Evolutionary conservation across 1,284 basidiomycete species (phyloP).

Genomic region (Moesziomyces globuligerus): DNA sequence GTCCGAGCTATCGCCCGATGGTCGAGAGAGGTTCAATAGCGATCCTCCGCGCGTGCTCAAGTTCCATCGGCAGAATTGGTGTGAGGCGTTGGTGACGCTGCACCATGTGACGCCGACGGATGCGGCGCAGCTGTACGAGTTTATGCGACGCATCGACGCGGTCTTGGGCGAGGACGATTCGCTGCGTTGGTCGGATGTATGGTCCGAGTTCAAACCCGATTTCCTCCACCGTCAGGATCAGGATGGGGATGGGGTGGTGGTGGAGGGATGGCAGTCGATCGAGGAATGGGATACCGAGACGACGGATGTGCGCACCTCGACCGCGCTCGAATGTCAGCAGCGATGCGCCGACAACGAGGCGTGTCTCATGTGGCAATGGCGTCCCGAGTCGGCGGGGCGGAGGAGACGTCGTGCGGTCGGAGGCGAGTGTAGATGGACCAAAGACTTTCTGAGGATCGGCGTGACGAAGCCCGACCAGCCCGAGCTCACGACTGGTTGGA

Average conservation of each 20-base stretch:
- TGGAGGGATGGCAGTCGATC: constrained; percentile 31
- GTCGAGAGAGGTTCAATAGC: constrained; percentile 26
- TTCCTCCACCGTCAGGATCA: constrained; percentile 11
- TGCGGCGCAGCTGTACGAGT: constrained; percentile 28
- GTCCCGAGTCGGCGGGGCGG: not conserved
- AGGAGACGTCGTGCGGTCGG: not conserved
- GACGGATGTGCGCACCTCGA: not conserved
- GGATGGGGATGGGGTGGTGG: constrained; percentile 1
- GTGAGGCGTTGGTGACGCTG: constrained; percentile 33
- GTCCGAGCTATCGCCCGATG: constrained; percentile 14
- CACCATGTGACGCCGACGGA: constrained; percentile 48
- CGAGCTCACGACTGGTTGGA: constrained; percentile 29
- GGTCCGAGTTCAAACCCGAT: constrained; percentile 34
- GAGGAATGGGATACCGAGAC: constrained; percentile 36
- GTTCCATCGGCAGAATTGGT: constrained; percentile 26
- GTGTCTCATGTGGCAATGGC: constrained; percentile 40
- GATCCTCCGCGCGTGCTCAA: constrained; percentile 28
- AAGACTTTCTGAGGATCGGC: constrained; percentile 31
- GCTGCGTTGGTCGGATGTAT: constrained; percentile 25
- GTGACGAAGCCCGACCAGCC: constrained; percentile 13
- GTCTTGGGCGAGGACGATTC: constrained; percentile 3
- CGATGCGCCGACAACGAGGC: constrained; percentile 2
- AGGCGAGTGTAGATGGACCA: constrained; percentile 31
- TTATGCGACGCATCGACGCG: constrained; percentile 24
- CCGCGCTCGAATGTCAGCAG: constrained; percentile 13